Percentiles rank a stretch among this genome's conserved stretches.
Conservation (phyloP, 176 grass and related monocot genomes). For the Stipa capillata region DNA sequence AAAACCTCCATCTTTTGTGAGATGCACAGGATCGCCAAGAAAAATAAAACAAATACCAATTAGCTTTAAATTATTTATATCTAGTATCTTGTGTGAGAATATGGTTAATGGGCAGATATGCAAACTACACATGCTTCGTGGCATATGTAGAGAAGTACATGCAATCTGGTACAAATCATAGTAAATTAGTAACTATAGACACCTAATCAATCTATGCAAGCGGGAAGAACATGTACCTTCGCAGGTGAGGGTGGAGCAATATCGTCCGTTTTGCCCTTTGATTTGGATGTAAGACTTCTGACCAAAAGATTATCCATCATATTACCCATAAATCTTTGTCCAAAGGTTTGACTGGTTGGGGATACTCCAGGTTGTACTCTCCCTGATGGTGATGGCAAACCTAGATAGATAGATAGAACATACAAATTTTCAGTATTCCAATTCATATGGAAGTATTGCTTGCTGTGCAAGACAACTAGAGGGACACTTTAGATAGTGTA, state of each 20-base stretch:
- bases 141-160: neutral
- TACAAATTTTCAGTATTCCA: constrained; percentile 1
- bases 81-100: neutral
- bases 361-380: constrained; percentile 46
- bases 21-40: neutral
- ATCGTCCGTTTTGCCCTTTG: constrained; percentile 52
- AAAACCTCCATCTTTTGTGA: neutral
- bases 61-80: neutral
- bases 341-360: constrained; percentile 67
- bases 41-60: neutral
- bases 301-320: constrained; percentile 90
- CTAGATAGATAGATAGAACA: constrained; percentile 34
- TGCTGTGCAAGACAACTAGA: neutral
- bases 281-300: constrained; percentile 86
- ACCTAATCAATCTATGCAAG: constrained; percentile 9
- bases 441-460: constrained; percentile 1
- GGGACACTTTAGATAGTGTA: constrained; percentile 22
- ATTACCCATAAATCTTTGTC: constrained; percentile 94
- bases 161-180: neutral
- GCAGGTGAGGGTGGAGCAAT: constrained; percentile 44
- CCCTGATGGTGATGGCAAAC: constrained; percentile 71
- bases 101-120: neutral
- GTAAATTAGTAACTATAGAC: neutral
- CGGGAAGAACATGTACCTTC: constrained; percentile 44
- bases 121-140: neutral